Evolutionary conservation across 140 eudicot genomes (phyloP).

Genomic region (Flaveria floridana): DNA sequence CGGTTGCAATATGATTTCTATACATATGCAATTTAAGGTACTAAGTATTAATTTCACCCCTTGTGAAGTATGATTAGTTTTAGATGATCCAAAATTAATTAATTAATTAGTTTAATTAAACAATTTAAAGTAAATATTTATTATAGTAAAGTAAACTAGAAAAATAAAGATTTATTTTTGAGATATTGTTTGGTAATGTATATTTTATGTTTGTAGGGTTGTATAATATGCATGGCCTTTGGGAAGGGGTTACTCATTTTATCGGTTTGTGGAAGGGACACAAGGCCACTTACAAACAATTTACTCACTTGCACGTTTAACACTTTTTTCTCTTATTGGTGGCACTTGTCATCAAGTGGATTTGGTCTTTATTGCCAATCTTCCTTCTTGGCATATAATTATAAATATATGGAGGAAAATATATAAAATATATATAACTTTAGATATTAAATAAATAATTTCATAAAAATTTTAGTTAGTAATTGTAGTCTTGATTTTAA

Average conservation of each 20-base stretch:
- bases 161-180: background rate
- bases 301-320: slow-evolving; percentile 39
- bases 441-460: background rate
- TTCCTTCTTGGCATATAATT: slow-evolving; percentile 15
- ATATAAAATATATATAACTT: background rate
- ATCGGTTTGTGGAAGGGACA: slow-evolving; percentile 40
- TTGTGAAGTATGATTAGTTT: no score
- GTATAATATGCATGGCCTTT: slow-evolving; percentile 15
- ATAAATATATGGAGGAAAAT: background rate
- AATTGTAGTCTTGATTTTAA: background rate
- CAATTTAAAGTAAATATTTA: no score
- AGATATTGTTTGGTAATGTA: background rate
- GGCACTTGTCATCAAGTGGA: slow-evolving; percentile 43
- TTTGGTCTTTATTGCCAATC: slow-evolving; percentile 30
- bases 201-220: slow-evolving; percentile 12
- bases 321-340: slow-evolving; percentile 35
- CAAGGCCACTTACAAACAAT: slow-evolving; percentile 36
- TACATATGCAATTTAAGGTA: no score
- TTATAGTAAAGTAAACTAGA: background rate
- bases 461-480: background rate
- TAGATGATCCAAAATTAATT: no score
- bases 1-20: no score
- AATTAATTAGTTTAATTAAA: no score
- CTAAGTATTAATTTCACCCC: no score
- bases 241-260: slow-evolving; percentile 3